phyloP scores from a whole-genome alignment of 2,329 filamentous ascomycete species.

The Penicillium concentricum region DNA sequence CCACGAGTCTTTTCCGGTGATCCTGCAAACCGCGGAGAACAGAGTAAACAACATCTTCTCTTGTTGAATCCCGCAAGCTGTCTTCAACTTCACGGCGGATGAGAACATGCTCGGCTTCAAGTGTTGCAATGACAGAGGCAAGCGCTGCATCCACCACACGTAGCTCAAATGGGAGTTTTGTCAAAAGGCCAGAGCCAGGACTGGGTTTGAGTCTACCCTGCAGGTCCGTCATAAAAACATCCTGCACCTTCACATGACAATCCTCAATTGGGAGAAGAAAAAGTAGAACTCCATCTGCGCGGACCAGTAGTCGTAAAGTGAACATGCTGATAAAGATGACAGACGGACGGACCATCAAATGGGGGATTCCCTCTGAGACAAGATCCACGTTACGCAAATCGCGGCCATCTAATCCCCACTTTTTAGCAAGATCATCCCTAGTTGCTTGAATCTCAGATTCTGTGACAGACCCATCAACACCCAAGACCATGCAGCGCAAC shows the following conservation, averaged over 20 bases:
- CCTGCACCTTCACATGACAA: conserved; percentile 15
- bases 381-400: conserved; percentile 38
- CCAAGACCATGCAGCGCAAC: conserved; percentile 1
- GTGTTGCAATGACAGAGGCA: conserved; percentile 32
- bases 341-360: conserved; percentile 33
- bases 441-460: conserved; percentile 13
- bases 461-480: neutral
- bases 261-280: conserved; percentile 24
- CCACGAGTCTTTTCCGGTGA: conserved; percentile 23
- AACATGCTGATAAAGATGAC: conserved; percentile 39
- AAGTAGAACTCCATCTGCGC: conserved; percentile 31
- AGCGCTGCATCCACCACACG: conserved; percentile 38
- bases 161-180: conserved; percentile 34
- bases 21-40: conserved; percentile 31
- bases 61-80: conserved; percentile 18
- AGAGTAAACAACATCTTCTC: conserved; percentile 17
- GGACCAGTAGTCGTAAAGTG: conserved; percentile 36
- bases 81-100: conserved; percentile 19
- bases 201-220: conserved; percentile 22
- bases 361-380: conserved; percentile 33
- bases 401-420: conserved; percentile 26
- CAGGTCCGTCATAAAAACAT: conserved; percentile 29
- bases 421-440: conserved; percentile 19
- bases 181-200: conserved; percentile 16
- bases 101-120: conserved; percentile 35